Conservation (phyloP, 2,329 filamentous ascomycete species). For the Neonectria hederae region DNA sequence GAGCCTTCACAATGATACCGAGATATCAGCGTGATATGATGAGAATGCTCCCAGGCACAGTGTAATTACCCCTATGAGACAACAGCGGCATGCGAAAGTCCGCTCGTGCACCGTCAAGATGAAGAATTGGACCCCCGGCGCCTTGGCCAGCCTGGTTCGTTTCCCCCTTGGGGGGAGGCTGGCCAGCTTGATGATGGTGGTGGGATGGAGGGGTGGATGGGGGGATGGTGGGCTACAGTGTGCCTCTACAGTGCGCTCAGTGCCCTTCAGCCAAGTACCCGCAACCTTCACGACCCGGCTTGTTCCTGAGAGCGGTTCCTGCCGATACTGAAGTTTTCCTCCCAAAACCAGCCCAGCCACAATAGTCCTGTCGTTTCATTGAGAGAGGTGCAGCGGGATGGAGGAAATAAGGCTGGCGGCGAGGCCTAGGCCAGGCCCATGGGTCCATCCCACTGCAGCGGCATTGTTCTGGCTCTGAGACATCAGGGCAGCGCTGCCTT, state of each 20-base stretch:
- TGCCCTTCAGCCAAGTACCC: not conserved
- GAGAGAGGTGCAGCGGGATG: not conserved
- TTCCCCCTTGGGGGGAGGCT: slow-evolving; percentile 19
- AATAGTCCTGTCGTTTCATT: not conserved
- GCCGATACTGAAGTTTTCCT: slow-evolving; percentile 1
- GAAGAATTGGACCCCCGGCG: slow-evolving; percentile 7
- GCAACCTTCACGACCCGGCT: slow-evolving; percentile 3
- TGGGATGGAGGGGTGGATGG: slow-evolving; percentile 3
- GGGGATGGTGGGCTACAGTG: slow-evolving; percentile 9
- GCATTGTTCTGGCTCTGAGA: not conserved
- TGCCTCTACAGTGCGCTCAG: not conserved
- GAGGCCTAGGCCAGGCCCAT: slow-evolving; percentile 5
- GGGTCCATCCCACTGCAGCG: slow-evolving; percentile 4
- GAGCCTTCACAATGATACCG: slow-evolving; percentile 6
- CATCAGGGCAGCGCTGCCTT: not conserved
- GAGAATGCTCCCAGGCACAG: not conserved
- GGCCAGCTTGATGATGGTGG: slow-evolving; percentile 4
- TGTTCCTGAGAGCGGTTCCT: slow-evolving; percentile 3
- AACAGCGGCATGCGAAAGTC: slow-evolving; percentile 4
- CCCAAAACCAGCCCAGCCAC: not conserved
- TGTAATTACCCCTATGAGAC: slow-evolving; percentile 1
- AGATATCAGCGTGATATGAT: slow-evolving; percentile 14
- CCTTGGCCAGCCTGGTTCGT: slow-evolving; percentile 4
- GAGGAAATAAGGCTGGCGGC: slow-evolving; percentile 1
- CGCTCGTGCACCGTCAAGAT: slow-evolving; percentile 5